phyloP scores from a whole-genome alignment of 306 rosid species.

The Nissolia schottii region DNA sequence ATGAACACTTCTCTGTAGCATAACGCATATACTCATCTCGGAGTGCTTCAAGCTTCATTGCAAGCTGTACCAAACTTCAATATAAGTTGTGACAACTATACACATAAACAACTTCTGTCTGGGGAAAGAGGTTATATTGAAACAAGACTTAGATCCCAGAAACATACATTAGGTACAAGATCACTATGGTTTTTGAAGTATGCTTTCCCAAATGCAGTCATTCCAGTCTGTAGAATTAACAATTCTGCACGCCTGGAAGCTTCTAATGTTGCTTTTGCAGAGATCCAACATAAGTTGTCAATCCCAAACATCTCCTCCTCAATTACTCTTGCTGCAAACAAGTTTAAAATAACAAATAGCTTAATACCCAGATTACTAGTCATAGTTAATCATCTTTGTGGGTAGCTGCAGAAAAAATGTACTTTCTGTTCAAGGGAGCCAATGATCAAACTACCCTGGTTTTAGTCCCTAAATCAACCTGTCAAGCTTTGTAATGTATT shows the following conservation, averaged over 20 bases:
- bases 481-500: neutral
- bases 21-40: conserved; percentile 94
- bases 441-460: neutral
- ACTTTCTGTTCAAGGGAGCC: conserved; percentile 9
- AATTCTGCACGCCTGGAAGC: conserved; percentile 82
- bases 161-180: conserved; percentile 88
- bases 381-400: neutral
- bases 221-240: conserved; percentile 92
- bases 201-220: conserved; percentile 98
- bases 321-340: conserved; percentile 73
- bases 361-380: conserved; percentile 15
- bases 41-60: conserved; percentile 85
- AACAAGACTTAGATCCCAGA: conserved; percentile 21
- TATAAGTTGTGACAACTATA: conserved; percentile 25
- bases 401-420: conserved; percentile 1
- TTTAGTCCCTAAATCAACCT: neutral
- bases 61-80: conserved; percentile 60
- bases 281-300: conserved; percentile 94
- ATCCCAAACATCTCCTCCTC: conserved; percentile 98
- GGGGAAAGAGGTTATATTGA: neutral
- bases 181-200: conserved; percentile 72
- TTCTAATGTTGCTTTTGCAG: conserved; percentile 79
- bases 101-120: neutral
- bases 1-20: conserved; percentile 69
- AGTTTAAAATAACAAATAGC: conserved; percentile 6